A percentile compares a stretch with the other conserved stretches of the same genome.
These are phyloP conservation scores for Botryosphaeria dothidea DNA, from an alignment of 2,329 filamentous ascomycete genomes.

Conservation along the genomic window DNA sequence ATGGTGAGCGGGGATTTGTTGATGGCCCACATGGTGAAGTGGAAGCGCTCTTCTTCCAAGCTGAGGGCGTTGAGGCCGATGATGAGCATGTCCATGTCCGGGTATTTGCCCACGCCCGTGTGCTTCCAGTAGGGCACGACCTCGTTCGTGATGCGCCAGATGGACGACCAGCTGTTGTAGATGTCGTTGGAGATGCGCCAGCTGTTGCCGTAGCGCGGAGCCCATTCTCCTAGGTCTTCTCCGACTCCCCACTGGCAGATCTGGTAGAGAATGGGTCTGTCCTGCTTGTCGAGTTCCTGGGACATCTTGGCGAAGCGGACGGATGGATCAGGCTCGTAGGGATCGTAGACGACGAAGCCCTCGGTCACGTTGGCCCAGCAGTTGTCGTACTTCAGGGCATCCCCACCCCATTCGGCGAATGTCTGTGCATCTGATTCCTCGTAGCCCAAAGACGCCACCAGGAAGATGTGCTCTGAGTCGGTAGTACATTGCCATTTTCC, in stretches of 20 bases:
- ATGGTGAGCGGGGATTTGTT: conserved; percentile 49
- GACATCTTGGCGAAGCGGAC: conserved; percentile 22
- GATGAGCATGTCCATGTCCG: conserved; percentile 20
- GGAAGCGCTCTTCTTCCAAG: conserved; percentile 43
- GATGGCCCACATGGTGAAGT: conserved; percentile 50
- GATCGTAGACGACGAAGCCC: background rate
- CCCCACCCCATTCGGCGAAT: conserved; percentile 30
- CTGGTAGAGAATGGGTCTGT: conserved; percentile 28
- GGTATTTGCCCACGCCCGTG: conserved; percentile 30
- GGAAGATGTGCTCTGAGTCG: conserved; percentile 42
- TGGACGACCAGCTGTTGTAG: conserved; percentile 6
- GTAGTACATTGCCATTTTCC: conserved; percentile 30
- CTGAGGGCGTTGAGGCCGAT: conserved; percentile 11
- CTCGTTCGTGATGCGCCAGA: conserved; percentile 36
- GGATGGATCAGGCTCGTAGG: conserved; percentile 4
- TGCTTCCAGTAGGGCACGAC: conserved; percentile 33
- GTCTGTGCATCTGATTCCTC: conserved; percentile 28
- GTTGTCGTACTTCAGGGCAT: conserved; percentile 54
- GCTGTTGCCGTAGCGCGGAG: conserved; percentile 27
- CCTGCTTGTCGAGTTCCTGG: conserved; percentile 24
- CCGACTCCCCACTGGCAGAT: conserved; percentile 30
- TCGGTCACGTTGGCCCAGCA: conserved; percentile 45
- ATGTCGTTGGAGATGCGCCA: conserved; percentile 27
- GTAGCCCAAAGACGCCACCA: conserved; percentile 46
- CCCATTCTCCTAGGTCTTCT: conserved; percentile 27